Conservation (phyloP, 305 asterid species). For the Monarda citriodora region DNA sequence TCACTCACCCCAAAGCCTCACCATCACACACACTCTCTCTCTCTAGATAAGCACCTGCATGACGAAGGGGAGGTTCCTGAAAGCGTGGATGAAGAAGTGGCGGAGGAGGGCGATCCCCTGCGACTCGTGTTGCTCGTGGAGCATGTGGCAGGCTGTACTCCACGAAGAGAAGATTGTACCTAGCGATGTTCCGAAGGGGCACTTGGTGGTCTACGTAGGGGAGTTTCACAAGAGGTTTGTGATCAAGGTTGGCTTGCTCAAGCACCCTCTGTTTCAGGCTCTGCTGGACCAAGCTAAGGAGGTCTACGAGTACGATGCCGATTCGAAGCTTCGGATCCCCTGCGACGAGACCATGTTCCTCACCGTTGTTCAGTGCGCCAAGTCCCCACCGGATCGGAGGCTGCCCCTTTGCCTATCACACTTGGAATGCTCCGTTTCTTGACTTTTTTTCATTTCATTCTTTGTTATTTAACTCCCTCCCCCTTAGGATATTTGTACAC, state of each 20-base stretch:
- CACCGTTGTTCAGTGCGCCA: slow-evolving; percentile 64
- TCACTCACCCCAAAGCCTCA: slow-evolving; percentile 20
- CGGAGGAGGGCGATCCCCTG: slow-evolving; percentile 26
- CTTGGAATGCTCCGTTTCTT: slow-evolving; percentile 1
- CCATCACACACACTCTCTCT: slow-evolving; percentile 6
- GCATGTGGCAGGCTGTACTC: slow-evolving; percentile 35
- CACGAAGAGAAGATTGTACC: slow-evolving; percentile 63
- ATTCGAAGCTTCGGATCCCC: slow-evolving; percentile 81
- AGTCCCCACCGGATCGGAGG: slow-evolving; percentile 47
- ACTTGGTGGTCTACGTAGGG: slow-evolving; percentile 87
- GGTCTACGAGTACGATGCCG: slow-evolving; percentile 58
- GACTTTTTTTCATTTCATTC: slow-evolving; percentile 18
- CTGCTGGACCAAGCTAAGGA: slow-evolving; percentile 91
- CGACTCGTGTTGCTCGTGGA: slow-evolving; percentile 39
- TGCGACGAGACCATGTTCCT: slow-evolving; percentile 82
- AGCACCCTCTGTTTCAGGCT: slow-evolving; percentile 82
- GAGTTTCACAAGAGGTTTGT: slow-evolving; percentile 72
- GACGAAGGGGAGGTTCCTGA: slow-evolving; percentile 39
- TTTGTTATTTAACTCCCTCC: slow-evolving; percentile 26
- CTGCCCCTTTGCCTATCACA: slow-evolving; percentile 45
- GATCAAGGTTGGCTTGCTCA: slow-evolving; percentile 65
- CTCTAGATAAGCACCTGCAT: slow-evolving; percentile 6
- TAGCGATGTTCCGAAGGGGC: slow-evolving; percentile 93
- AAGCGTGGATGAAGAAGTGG: slow-evolving; percentile 58
- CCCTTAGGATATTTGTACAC: slow-evolving; percentile 33